Evolutionary conservation across 495 filamentous ascomycete species (phyloP), one percentile per base, ranked within the genome.

Genomic region (Elasticomyces elasticus): DNA sequence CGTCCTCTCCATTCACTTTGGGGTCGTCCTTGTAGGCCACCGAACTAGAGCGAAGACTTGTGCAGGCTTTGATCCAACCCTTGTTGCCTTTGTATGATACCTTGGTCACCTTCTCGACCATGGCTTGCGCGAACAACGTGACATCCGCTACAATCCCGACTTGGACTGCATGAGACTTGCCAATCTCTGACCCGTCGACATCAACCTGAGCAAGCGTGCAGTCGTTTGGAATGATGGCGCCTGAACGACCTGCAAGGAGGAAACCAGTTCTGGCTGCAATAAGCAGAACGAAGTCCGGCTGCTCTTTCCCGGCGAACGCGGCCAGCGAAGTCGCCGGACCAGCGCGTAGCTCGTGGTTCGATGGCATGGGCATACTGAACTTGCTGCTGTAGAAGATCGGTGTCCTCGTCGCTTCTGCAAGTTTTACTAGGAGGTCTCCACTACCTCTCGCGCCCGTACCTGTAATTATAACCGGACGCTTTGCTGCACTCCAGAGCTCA

Each of bases 201-300:
- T 65, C 63, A 13, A 63, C 53, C 46, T 65, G 63, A 10, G 63
- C 33, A n/a, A 63, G 52, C 33, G 52, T 63, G 54, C 60, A 62
- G 37, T 52, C 33, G 6, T 49, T 59, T 0, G 58, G 63, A 25
- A 65, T 53, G 30, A 63, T 54, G 3, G 46, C 46, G 20, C 61
- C 63, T 15, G 37, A 28, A 11, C 58, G 52, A 9, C 56, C 63
- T 17, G 56, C 61, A 7, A 63, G 55, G 3, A 63, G 42, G 38
- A 65, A 59, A 44, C 63, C 63, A 7, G 58, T 63, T 6, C 61
- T 52, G 7, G 56, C 57, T 10, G 55, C 59, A 15, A 65, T 49
- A 1, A 63, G 31, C 20, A 65, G 45, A 19, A 63, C 47, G 2
- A 65, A 49, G 37, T 65, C 63, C 4, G 63, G 63, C 30, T 54